Base-by-base conservation (phyloP, 768 basidiomycete genomes). In the Cubamyces lactineus region DNA sequence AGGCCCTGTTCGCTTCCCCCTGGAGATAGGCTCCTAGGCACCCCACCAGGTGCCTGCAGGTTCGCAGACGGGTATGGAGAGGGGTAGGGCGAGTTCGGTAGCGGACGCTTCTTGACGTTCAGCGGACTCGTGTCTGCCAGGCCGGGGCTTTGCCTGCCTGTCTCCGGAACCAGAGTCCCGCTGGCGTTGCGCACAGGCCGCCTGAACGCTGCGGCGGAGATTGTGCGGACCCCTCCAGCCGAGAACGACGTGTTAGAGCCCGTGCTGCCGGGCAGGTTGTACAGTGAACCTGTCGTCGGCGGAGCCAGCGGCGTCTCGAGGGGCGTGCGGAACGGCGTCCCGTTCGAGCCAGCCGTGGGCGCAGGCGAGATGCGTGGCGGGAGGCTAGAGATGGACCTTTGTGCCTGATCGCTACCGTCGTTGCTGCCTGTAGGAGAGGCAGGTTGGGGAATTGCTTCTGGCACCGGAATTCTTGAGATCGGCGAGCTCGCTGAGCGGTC, bases 191-290 rank as follows among this genome's bases (percentile, higher is more conserved):
- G 77, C 34, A 52, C 49, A 2, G 80, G 84, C 28, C 87, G 78
- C 28, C 87, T 77, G 74, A 92, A 92, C 24, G 89, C 89, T 5
- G 89, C 87, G 0, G 89, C 90, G 2, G 88, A 84, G 54, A 92
- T 91, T 57, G 84, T 92, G 45, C 86, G 80, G 15, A 81, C 72
- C 57, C 41, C 68, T 38, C 59, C 48, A 42, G 67, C 46, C 65
- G 59, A 62, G 71, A 71, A 46, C 69, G 62, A 48, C 74, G 74
- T 61, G 47, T 67, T 70, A 63, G 61, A 66, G 39, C 65, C 56
- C 23, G 55, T 50, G 34, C 43, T 45, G 45, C 42, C 54, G 17
- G 59, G 61, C 13, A 65, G 63, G 67, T 49, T 68, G 64, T 70
- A 70, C 49, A 72, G 59, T 26, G 70, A 62, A 47, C 65, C 15